phyloP scores from a whole-genome alignment of 306 rosid species.

The Vigna mungo region DNA sequence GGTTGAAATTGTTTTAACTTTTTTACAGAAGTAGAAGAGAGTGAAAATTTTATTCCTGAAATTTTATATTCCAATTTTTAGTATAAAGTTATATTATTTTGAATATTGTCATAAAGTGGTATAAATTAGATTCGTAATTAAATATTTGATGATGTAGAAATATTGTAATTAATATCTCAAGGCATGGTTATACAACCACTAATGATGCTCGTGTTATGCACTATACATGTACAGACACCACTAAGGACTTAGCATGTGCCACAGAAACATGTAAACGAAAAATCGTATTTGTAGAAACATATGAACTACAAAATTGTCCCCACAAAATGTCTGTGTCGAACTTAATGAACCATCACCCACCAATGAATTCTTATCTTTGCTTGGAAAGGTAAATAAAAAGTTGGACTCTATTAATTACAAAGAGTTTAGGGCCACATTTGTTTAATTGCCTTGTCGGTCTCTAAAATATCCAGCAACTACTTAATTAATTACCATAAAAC shows the following conservation, averaged over 20 bases:
- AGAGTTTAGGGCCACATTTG: conserved; percentile 44
- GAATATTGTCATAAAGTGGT: too few species aligned
- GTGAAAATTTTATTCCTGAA: too few species aligned
- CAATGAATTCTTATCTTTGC: conserved; percentile 57
- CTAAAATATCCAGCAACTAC: conserved; percentile 27
- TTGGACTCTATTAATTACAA: conserved; percentile 44
- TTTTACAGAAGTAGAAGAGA: too few species aligned
- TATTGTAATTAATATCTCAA: not conserved
- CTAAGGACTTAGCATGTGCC: conserved; percentile 40
- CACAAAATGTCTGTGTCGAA: conserved; percentile 48
- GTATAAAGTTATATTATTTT: too few species aligned
- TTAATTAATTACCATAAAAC: conserved; percentile 8
- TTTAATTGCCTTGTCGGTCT: conserved; percentile 49
- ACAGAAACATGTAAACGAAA: conserved; percentile 29
- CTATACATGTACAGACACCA: conserved; percentile 36
- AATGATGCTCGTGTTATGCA: conserved; percentile 28
- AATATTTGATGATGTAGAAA: too few species aligned
- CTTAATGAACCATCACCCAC: conserved; percentile 52
- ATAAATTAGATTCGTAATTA: too few species aligned
- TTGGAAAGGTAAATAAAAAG: conserved; percentile 47
- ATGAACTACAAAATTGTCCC: conserved; percentile 51
- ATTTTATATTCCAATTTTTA: too few species aligned
- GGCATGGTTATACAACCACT: conserved; percentile 16
- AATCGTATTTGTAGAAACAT: conserved; percentile 28
- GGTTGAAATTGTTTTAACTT: too few species aligned